A percentile compares a stretch with the other conserved stretches of the same genome.
phyloP scores from a whole-genome alignment of 495 filamentous ascomycete genomes.

The Xylaria intraflava region DNA sequence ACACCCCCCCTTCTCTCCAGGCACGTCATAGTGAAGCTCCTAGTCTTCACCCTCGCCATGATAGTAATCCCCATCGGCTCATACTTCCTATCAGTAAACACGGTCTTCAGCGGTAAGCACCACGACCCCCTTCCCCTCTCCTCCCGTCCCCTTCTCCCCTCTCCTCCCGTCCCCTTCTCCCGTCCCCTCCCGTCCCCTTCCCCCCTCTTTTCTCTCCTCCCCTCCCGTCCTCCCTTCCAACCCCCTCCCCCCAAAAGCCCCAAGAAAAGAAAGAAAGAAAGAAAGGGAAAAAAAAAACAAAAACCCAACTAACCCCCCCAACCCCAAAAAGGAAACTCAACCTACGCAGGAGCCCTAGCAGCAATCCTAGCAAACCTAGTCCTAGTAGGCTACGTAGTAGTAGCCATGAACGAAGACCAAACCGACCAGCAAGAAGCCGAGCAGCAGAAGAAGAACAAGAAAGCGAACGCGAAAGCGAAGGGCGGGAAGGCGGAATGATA shows the following conservation, averaged over 20 bases:
- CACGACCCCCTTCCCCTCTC: not conserved
- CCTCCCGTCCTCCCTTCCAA: not conserved
- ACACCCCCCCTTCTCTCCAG: conserved; percentile 36
- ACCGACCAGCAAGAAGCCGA: conserved; percentile 37
- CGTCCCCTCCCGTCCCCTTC: not conserved
- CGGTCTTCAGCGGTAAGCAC: conserved; percentile 65
- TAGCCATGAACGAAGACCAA: conserved; percentile 88
- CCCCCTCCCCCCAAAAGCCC: too few relatives aligned
- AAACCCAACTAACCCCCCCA: conserved; percentile 1
- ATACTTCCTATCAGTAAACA: conserved; percentile 76
- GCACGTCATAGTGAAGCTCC: conserved; percentile 79
- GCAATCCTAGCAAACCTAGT: conserved; percentile 89
- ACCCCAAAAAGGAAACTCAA: conserved; percentile 63
- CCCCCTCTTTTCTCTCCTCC: not conserved
- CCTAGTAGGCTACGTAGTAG: conserved; percentile 81
- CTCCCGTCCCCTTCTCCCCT: not conserved
- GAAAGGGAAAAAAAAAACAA: too few relatives aligned
- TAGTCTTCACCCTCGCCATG: conserved; percentile 90
- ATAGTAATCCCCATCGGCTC: conserved; percentile 72
- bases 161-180: not conserved
- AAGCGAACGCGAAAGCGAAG: too few relatives aligned
- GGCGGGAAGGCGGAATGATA: conserved; percentile 9
- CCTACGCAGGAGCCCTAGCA: conserved; percentile 74
- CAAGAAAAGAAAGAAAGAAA: too few relatives aligned
- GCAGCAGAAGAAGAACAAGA: conserved; percentile 24